Base-by-base conservation (phyloP, 164 flowering plant genomes). In the Vitis labrusca region DNA sequence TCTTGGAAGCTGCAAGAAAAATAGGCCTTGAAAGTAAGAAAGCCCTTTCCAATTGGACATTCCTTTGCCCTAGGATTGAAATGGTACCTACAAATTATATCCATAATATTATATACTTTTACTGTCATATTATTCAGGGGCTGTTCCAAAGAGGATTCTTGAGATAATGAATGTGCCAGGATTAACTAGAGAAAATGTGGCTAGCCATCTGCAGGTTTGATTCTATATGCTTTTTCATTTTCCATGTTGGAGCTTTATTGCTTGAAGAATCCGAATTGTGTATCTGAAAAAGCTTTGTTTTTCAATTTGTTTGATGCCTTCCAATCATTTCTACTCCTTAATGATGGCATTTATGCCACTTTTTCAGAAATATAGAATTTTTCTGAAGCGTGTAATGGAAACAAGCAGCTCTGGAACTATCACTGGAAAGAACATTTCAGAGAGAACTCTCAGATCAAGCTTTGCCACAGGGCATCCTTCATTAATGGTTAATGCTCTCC, bases 351-450 rank as follows among this genome's bases (percentile, higher is more conserved):
- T 37, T 3, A 37, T 3, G 7, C 44, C 44, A 6, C 5, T 55
- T 30, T 48, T 66, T 59, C 74, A 81, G 84, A 81, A 81, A 63
- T 81, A 76, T 16, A 74, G 82, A 17, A 64, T 78, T 23, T 81
- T 81, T 71, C 47, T 78, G 44, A 78, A 63, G 44, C 50, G 65
- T 30, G 65, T 78, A 2, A 53, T 74, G 15, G 76, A 76, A 7
- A n/a, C 67, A 50, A 23, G 64, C 53, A 3, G 3, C 1, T 5
- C 8, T 8, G 53, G 54, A 17, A 48, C 30, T 3, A 30, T 8
- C 9, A 10, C 63, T 54, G 17, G 72, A 49, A 68, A 27, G 48
- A 48, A 15, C 13, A 23, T 56, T 15, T 29, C 64, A 3, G 69
- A 70, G 10, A 61, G 70, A 15, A 29, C 63, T 15, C 9, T 59